These are phyloP conservation scores for Lojkania enalia DNA, from an alignment of 2,329 filamentous ascomycete species.

Conservation along the genomic window DNA sequence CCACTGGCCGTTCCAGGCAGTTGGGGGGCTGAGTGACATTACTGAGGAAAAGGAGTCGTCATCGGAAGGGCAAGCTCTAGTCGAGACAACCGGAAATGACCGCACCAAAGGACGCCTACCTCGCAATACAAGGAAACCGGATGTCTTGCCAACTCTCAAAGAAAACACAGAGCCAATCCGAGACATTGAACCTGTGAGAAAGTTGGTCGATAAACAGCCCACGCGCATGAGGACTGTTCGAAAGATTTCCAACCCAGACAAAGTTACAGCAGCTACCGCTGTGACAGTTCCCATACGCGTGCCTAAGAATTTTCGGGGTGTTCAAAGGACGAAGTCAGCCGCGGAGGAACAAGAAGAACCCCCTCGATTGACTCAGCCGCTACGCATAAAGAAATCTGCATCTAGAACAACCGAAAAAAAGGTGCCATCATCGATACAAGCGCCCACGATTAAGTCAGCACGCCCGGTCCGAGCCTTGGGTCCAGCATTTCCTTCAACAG, in stretches of 20 bases:
- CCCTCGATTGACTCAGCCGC: constrained; percentile 24
- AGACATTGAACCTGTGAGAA: constrained; percentile 30
- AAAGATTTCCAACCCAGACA: constrained; percentile 40
- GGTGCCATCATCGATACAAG: constrained; percentile 20
- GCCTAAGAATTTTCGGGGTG: constrained; percentile 31
- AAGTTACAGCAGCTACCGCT: constrained; percentile 36
- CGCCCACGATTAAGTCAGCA: constrained; percentile 15
- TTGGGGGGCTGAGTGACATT: constrained; percentile 44
- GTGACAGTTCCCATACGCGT: constrained; percentile 33
- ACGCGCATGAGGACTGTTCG: constrained; percentile 41
- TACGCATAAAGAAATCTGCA: constrained; percentile 25
- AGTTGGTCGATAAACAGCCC: constrained; percentile 40
- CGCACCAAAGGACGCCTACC: constrained; percentile 32
- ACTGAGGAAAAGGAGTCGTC: constrained; percentile 46
- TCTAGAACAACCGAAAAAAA: constrained; percentile 23
- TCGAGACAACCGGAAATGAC: constrained; percentile 53
- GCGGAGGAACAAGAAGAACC: constrained; percentile 31
- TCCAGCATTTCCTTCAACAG: constrained; percentile 42
- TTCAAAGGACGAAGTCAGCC: constrained; percentile 29
- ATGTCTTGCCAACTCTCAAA: constrained; percentile 35
- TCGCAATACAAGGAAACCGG: constrained; percentile 27
- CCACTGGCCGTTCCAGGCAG: constrained; percentile 40
- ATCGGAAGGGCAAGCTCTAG: constrained; percentile 44
- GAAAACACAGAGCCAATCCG: constrained; percentile 42
- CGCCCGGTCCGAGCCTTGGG: constrained; percentile 25